phyloP scores from a whole-genome alignment of 345 rosid species.

The Iberis pinnata region DNA sequence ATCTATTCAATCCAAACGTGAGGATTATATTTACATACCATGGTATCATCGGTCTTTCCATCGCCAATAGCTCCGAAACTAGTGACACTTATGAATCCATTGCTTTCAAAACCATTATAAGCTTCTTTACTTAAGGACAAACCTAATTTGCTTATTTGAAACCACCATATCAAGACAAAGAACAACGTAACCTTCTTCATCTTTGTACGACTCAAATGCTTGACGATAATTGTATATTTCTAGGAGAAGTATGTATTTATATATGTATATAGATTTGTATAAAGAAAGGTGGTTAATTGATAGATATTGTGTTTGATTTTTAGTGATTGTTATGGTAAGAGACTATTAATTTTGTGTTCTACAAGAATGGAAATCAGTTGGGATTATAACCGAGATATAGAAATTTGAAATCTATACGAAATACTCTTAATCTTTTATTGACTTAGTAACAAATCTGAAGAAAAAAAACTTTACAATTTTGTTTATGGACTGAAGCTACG shows the following conservation, averaged over 20 bases:
- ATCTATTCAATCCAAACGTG: background rate
- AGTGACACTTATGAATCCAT: constrained; percentile 24
- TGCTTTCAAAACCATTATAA: background rate
- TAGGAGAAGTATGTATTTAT: background rate
- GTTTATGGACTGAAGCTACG: too few species aligned
- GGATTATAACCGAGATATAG: background rate
- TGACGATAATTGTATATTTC: background rate
- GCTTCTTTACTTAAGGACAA: background rate
- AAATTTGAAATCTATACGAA: background rate
- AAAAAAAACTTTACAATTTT: too few species aligned
- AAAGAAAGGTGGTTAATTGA: constrained; percentile 27
- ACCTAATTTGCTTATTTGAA: constrained; percentile 14
- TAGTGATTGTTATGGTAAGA: constrained; percentile 6
- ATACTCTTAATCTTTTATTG: background rate
- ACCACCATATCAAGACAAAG: constrained; percentile 21
- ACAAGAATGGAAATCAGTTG: background rate
- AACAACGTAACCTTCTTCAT: constrained; percentile 11
- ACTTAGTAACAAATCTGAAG: background rate
- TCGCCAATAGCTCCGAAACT: constrained; percentile 52
- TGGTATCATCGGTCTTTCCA: constrained; percentile 48
- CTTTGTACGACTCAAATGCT: constrained; percentile 9
- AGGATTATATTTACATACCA: constrained; percentile 9
- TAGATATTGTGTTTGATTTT: constrained; percentile 19
- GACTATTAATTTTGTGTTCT: constrained; percentile 10
- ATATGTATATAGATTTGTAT: background rate